Evolutionary conservation across 192 early-diverging fungal genomes (phyloP).

Genomic region (Backusella tarrabulga): DNA sequence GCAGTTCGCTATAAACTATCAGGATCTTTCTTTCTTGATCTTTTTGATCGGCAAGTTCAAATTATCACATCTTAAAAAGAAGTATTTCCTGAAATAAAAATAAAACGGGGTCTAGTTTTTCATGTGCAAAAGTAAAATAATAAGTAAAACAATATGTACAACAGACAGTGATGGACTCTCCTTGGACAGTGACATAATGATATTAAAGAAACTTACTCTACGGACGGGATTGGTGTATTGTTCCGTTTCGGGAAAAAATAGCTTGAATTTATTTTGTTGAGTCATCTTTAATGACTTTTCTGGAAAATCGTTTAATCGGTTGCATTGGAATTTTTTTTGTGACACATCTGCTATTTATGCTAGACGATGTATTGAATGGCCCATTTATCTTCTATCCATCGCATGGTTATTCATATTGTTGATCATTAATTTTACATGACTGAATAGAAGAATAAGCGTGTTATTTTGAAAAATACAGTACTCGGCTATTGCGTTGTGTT

Average conservation of each 20-base stretch:
- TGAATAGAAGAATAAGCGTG: background rate
- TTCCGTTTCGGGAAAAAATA: background rate
- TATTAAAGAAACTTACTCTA: background rate
- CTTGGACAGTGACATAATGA: too few relatives aligned
- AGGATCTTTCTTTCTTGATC: too few relatives aligned
- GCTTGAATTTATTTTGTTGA: background rate
- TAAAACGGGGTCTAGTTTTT: too few relatives aligned
- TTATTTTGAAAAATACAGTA: background rate
- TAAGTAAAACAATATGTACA: too few relatives aligned
- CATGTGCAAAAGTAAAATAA: too few relatives aligned
- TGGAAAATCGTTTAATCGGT: background rate
- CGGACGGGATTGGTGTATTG: background rate
- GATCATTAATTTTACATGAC: background rate
- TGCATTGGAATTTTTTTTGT: background rate
- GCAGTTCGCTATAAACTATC: too few relatives aligned
- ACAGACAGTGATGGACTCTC: too few relatives aligned
- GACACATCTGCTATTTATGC: background rate
- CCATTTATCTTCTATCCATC: background rate
- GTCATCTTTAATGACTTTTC: background rate
- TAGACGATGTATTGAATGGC: background rate
- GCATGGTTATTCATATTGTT: background rate
- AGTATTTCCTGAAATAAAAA: too few relatives aligned
- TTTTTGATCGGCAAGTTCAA: too few relatives aligned
- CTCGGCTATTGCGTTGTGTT: background rate
- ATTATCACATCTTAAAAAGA: too few relatives aligned